Percentiles rank a stretch among this genome's conserved stretches.
Conservation (phyloP, 2,329 filamentous ascomycete species). For the Beauveria australis region DNA sequence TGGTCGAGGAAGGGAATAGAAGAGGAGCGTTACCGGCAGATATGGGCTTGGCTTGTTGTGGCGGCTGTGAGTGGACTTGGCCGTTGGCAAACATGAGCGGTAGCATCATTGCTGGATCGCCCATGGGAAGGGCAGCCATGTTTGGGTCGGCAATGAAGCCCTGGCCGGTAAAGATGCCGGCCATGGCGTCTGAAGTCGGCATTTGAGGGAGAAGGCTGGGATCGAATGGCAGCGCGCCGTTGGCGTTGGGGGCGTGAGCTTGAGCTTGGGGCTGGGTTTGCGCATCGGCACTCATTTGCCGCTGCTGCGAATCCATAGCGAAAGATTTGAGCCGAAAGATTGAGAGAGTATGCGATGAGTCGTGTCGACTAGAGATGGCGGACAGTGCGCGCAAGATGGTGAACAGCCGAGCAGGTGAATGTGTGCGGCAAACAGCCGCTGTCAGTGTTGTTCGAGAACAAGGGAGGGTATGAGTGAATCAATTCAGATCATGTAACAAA, state of each 20-base stretch:
- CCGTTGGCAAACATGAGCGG: conserved; percentile 25
- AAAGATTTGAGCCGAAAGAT: not conserved
- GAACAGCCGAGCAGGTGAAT: not conserved
- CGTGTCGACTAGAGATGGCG: not conserved
- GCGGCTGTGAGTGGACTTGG: conserved; percentile 10
- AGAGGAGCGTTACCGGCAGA: conserved; percentile 24
- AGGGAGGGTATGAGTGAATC: not conserved
- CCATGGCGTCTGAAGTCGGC: conserved; percentile 17
- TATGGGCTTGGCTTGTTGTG: conserved; percentile 19
- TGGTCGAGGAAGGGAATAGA: not conserved
- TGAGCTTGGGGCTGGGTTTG: conserved; percentile 10
- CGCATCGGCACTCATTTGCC: not conserved
- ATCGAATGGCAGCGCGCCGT: conserved; percentile 16
- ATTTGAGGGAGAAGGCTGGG: conserved; percentile 16
- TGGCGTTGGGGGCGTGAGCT: conserved; percentile 13
- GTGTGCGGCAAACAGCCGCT: conserved; percentile 1
- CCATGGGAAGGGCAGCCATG: conserved; percentile 16
- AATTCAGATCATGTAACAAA: not conserved
- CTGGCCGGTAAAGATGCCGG: conserved; percentile 11
- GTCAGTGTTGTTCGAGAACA: not conserved
- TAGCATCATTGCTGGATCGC: conserved; percentile 22
- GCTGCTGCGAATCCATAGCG: not conserved
- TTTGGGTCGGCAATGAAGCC: not conserved
- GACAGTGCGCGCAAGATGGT: not conserved
- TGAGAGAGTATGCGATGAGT: not conserved